Evolutionary conservation across 176 grass and related monocot genomes (phyloP).

Genomic region (Zizania latifolia): DNA sequence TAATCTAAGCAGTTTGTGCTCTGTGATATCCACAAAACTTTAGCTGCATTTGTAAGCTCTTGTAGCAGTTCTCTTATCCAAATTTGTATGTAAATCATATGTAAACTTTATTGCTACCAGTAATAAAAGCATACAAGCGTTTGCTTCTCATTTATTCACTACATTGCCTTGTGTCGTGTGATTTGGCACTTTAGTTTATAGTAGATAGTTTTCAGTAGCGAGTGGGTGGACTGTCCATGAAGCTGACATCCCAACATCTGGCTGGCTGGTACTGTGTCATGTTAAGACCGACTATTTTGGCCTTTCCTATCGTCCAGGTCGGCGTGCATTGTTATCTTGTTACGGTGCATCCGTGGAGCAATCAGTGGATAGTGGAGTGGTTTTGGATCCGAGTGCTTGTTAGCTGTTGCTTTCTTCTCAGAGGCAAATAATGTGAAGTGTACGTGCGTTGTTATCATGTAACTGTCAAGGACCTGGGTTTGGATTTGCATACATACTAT

Average conservation of each 20-base stretch:
- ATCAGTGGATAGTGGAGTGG: neutral
- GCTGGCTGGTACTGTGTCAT: neutral
- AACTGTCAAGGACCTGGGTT: neutral
- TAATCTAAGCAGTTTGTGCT: neutral
- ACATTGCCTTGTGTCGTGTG: no score
- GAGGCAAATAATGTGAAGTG: neutral
- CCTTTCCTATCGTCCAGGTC: neutral
- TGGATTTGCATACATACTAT: neutral
- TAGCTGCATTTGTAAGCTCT: neutral
- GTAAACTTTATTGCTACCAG: neutral
- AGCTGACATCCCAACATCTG: slow-evolving; percentile 20
- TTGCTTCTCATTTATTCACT: neutral
- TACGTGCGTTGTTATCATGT: slow-evolving; percentile 3
- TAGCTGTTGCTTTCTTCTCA: neutral
- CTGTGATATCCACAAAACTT: neutral
- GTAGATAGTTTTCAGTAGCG: neutral
- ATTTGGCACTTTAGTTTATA: neutral
- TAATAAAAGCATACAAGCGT: neutral
- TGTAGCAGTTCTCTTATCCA: neutral
- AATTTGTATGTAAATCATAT: neutral
- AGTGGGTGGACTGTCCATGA: slow-evolving; percentile 12
- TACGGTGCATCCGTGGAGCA: neutral
- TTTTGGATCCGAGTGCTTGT: slow-evolving; percentile 10
- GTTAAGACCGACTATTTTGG: neutral
- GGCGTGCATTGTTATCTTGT: slow-evolving; percentile 3